phyloP scores from a whole-genome alignment of 495 filamentous ascomycete species.

The Letharia lupina region DNA sequence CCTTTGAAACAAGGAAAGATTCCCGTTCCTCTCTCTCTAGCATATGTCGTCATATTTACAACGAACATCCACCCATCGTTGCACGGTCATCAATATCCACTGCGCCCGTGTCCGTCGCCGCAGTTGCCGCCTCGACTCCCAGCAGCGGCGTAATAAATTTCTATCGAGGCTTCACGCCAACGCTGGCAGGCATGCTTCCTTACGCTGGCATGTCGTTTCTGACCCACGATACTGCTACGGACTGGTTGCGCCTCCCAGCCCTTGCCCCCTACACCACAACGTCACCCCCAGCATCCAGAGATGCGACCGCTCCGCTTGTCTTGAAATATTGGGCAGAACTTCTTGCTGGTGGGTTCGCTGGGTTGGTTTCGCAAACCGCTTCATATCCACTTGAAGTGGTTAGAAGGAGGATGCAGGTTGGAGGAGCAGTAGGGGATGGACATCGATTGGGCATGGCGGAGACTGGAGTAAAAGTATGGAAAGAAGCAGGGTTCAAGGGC shows the following conservation, averaged over 20 bases:
- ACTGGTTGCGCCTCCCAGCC: conserved; percentile 60
- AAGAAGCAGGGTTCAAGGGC: conserved; percentile 67
- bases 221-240: conserved; percentile 80
- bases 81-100: conserved; percentile 22
- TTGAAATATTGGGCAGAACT: conserved; percentile 76
- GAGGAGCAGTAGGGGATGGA: conserved; percentile 86
- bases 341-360: conserved; percentile 72
- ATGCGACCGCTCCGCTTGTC: conserved; percentile 38
- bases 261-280: conserved; percentile 62
- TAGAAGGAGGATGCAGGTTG: conserved; percentile 88
- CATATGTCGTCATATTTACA: conserved; percentile 77
- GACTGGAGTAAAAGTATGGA: conserved; percentile 62
- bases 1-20: conserved; percentile 77
- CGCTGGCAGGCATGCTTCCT: conserved; percentile 85
- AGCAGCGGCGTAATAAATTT: conserved; percentile 74
- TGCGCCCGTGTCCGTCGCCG: conserved; percentile 28
- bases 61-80: conserved; percentile 46
- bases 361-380: conserved; percentile 78
- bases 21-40: conserved; percentile 54
- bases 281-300: conserved; percentile 31
- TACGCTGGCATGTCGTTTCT: conserved; percentile 98
- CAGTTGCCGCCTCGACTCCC: conserved; percentile 37
- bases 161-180: conserved; percentile 87
- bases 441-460: conserved; percentile 68
- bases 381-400: conserved; percentile 93